Conservation (phyloP, 2,329 filamentous ascomycete genomes). For the Cytospora paraplurivora region DNA sequence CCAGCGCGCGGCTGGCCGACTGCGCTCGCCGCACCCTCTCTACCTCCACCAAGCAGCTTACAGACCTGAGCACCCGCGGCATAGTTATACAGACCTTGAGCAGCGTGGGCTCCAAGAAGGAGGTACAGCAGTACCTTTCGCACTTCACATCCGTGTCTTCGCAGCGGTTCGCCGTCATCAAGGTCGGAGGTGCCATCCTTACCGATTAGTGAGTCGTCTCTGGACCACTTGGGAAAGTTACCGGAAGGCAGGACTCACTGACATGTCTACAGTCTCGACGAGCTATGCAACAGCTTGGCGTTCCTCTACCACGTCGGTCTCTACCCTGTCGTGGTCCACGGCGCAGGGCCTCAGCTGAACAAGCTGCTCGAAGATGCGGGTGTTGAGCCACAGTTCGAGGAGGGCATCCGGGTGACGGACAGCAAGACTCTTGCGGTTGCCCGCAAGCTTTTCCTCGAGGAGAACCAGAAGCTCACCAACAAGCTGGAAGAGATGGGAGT, state of each 20-base stretch:
- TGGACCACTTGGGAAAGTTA: not conserved
- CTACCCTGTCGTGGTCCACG: slow-evolving; percentile 94
- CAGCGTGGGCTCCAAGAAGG: slow-evolving; percentile 93
- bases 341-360: slow-evolving; percentile 93
- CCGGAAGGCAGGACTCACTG: slow-evolving; percentile 17
- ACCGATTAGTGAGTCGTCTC: slow-evolving; percentile 66
- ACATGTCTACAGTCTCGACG: slow-evolving; percentile 62
- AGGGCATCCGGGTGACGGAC: slow-evolving; percentile 94
- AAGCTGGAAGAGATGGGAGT: slow-evolving; percentile 88
- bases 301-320: slow-evolving; percentile 95
- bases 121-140: slow-evolving; percentile 96
- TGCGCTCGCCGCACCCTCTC: slow-evolving; percentile 38
- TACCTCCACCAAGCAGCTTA: slow-evolving; percentile 38
- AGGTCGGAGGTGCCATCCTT: slow-evolving; percentile 94
- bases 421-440: slow-evolving; percentile 91
- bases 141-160: slow-evolving; percentile 97
- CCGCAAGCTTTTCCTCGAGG: slow-evolving; percentile 88
- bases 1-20: slow-evolving; percentile 30
- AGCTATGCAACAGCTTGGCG: slow-evolving; percentile 83
- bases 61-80: slow-evolving; percentile 67
- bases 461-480: slow-evolving; percentile 91
- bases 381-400: slow-evolving; percentile 93
- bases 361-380: slow-evolving; percentile 85
- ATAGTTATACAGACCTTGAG: slow-evolving; percentile 89
- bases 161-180: slow-evolving; percentile 97